Percentiles rank a stretch among this genome's conserved stretches.
These are phyloP conservation scores for Coemansia reversa DNA, from an alignment of 192 early-diverging fungal genomes.

Conservation along the genomic window DNA sequence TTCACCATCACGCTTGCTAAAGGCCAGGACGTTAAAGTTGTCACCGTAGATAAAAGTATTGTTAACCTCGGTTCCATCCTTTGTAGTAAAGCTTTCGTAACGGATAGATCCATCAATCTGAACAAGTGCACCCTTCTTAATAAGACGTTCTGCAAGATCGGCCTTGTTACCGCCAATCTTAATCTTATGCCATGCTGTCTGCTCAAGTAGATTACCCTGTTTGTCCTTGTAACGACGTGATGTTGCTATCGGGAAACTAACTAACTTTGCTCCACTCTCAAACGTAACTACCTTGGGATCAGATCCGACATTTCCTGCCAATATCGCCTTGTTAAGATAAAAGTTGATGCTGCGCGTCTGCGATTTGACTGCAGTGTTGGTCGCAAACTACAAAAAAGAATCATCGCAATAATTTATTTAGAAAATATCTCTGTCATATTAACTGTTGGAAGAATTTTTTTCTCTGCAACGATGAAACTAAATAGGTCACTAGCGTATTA, in stretches of 20 bases:
- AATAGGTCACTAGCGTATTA: too few species aligned
- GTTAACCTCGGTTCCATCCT: constrained; percentile 59
- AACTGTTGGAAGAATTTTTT: neutral
- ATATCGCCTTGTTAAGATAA: constrained; percentile 63
- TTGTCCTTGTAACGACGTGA: constrained; percentile 60
- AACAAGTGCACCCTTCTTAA: constrained; percentile 66
- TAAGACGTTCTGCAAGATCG: constrained; percentile 11
- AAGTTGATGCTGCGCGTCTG: constrained; percentile 27
- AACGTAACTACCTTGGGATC: constrained; percentile 56
- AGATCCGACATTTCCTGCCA: constrained; percentile 64
- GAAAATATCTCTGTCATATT: neutral
- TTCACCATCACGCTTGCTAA: constrained; percentile 39
- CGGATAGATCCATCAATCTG: constrained; percentile 65
- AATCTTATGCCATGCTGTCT: constrained; percentile 70
- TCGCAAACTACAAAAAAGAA: constrained; percentile 16
- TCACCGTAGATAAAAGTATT: constrained; percentile 39
- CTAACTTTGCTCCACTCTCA: constrained; percentile 50
- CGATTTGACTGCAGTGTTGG: constrained; percentile 9
- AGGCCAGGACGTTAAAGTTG: constrained; percentile 23
- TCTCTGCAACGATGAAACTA: too few species aligned
- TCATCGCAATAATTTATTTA: neutral
- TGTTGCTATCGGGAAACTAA: constrained; percentile 65
- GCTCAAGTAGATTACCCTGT: constrained; percentile 66
- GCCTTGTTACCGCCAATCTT: constrained; percentile 40
- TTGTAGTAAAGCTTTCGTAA: constrained; percentile 62